Evolutionary conservation across 768 basidiomycete species (phyloP), one percentile per base, ranked within the genome.

Genomic region (Psilocybe subaeruginosa): DNA sequence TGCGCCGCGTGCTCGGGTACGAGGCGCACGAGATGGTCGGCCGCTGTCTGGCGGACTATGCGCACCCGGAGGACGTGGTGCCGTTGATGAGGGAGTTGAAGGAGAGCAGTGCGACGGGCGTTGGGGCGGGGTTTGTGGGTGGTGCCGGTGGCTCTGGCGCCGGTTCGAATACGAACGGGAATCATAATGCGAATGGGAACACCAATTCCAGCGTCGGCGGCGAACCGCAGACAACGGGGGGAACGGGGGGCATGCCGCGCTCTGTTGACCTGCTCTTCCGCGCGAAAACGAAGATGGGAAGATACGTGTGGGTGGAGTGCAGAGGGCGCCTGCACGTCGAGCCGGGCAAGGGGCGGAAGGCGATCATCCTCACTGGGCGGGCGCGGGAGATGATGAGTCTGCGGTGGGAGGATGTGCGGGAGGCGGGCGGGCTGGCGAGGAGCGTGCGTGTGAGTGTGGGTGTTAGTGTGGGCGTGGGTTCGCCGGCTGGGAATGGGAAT

Each of bases 1-100:
- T 97, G 17, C 77, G 83, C 9, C 78, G 84, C 30, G 85, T 95
- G 8, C 82, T 99, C 37, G 96, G 96, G 39, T 97, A 96, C 76
- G 86, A 90, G 27, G 88, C 95, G 2, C 80, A 85, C 33, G 93
- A 97, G 60, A 86, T 99, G 58, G 81, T 93, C 27, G 93, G 93
- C 56, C 86, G 84, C 68, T 82, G 84, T 8, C 82, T 99, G 55
- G 78, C 87, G 9, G 93, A 95, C 69, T 83, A 93, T 62, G 93
- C 93, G 62, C 95, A 97, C 72, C 90, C 90, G 0, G 90, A 91
- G 52, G 97, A 99, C 71, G 82, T 95, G 37, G 90, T 97, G 14
- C 93, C 93, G 0, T 84, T 96, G 64, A 91, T 92, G 84, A 85
- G 96, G 47, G 94, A 97, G 77, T 81, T 97, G 67, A 98, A 97